Evolutionary conservation across 2,329 filamentous ascomycete genomes (phyloP).

Genomic region (Bipolaris oryzae): DNA sequence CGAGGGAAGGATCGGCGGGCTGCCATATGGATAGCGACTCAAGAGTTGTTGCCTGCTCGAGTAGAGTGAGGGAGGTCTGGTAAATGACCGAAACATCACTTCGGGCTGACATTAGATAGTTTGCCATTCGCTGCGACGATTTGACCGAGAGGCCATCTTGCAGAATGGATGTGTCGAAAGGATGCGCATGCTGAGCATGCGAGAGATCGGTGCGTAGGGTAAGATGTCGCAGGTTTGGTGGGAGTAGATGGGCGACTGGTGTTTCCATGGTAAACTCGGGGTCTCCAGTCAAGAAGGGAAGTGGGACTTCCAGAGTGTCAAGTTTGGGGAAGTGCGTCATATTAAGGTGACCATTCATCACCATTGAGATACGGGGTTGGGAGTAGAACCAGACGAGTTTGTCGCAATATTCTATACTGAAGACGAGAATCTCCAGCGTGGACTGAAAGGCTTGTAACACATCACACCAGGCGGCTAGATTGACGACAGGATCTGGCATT

Average conservation of each 20-base stretch:
- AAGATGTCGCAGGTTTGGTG: constrained; percentile 32
- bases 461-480: constrained; percentile 26
- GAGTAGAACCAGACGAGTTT: constrained; percentile 21
- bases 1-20: constrained; percentile 30
- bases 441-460: constrained; percentile 13
- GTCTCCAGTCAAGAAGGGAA: constrained; percentile 36
- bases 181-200: constrained; percentile 28
- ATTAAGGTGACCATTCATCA: constrained; percentile 30
- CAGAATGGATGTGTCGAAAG: constrained; percentile 27
- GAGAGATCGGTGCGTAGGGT: constrained; percentile 35
- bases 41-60: constrained; percentile 25
- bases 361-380: constrained; percentile 27
- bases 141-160: constrained; percentile 19
- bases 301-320: constrained; percentile 33
- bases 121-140: constrained; percentile 24
- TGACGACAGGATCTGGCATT: constrained; percentile 8
- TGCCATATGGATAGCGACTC: constrained; percentile 36
- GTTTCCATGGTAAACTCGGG: constrained; percentile 27
- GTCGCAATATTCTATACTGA: constrained; percentile 33
- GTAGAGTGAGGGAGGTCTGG: constrained; percentile 24
- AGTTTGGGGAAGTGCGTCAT: constrained; percentile 27
- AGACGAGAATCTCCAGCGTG: constrained; percentile 26
- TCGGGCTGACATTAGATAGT: constrained; percentile 22
- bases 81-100: constrained; percentile 38
- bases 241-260: constrained; percentile 28